Base-by-base conservation (phyloP, 495 filamentous ascomycete species). In the Penicillium odoratum region DNA sequence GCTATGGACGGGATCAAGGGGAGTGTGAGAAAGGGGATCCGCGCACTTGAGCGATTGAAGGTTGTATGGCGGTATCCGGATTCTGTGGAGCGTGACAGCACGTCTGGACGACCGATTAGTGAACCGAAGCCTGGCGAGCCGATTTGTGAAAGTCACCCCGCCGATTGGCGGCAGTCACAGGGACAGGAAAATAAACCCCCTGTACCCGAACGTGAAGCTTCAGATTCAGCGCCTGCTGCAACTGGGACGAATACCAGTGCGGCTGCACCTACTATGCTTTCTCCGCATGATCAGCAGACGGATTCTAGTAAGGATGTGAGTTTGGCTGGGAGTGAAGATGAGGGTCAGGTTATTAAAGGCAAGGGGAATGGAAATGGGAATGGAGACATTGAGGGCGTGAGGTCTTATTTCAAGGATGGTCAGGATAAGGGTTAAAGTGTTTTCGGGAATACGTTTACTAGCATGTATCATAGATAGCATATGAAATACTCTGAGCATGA, bases 1-100 rank as follows among this genome's bases (percentile, higher is more conserved):
- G 77, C 72, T 0, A 82, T 90, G 74, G 87, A 90, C 64, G 87
- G 87, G 0, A 83, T 90, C 58, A 96, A 95, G 68, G 93, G 94
- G 1, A 91, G 86, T 6, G 81, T 74, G 33, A 81, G 83, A 44
- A 94, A 95, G 66, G 94, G 94, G 0, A 88, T 86, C 6, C 79
- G 85, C 40, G 91, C 91, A 1, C 82, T 95, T 3, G 93, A 98
- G 64, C 82, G 82, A 21, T 67, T 97, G n/a, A 85, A 91, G 18
- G 91, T 97, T 8, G 89, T 97, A 4, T 98, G 94, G 94, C 78
- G 77, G 44, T 74, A 81, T 61, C 64, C 74, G 55, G 30, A 21
- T 52, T n/a, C 61, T 46, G 9, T 69, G 7, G 68, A 71, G 29
- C 29, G 36, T 8, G 56, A 48, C 3, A 53, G 58, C 2, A 51